A percentile compares a stretch with the other conserved stretches of the same genome.
These are phyloP conservation scores for Trichoderma sp. DNA, from an alignment of 2,329 filamentous ascomycete genomes.

Conservation along the genomic window DNA sequence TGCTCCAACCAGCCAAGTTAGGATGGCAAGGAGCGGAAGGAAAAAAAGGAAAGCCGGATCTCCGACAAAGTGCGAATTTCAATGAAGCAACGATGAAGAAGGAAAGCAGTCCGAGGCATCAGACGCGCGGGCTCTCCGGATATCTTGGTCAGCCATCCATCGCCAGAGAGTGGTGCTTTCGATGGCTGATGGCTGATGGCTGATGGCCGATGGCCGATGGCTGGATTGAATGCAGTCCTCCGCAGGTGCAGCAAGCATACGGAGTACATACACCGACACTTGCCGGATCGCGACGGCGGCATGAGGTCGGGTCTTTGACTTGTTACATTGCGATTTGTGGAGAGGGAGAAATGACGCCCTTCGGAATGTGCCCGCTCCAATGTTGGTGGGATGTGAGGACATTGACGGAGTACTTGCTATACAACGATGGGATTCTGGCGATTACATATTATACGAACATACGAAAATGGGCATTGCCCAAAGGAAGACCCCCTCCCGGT, in stretches of 20 bases:
- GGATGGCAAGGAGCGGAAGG: not conserved
- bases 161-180: not conserved
- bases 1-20: not conserved
- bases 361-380: not conserved
- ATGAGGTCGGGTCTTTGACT: not conserved
- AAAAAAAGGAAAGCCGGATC: not conserved
- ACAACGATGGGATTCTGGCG: not conserved
- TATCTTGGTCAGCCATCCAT: not conserved
- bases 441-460: not conserved
- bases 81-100: not conserved
- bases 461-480: not conserved
- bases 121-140: not conserved
- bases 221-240: not conserved
- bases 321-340: not conserved
- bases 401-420: not conserved
- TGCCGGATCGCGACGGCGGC: not conserved
- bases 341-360: not conserved
- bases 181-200: no score
- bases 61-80: not conserved
- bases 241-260: not conserved
- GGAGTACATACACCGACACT: not conserved
- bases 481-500: not conserved
- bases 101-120: not conserved
- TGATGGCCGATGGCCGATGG: no score
- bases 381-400: not conserved